phyloP scores from a whole-genome alignment of 257 asterid genomes.

The Penstemon newberryi region DNA sequence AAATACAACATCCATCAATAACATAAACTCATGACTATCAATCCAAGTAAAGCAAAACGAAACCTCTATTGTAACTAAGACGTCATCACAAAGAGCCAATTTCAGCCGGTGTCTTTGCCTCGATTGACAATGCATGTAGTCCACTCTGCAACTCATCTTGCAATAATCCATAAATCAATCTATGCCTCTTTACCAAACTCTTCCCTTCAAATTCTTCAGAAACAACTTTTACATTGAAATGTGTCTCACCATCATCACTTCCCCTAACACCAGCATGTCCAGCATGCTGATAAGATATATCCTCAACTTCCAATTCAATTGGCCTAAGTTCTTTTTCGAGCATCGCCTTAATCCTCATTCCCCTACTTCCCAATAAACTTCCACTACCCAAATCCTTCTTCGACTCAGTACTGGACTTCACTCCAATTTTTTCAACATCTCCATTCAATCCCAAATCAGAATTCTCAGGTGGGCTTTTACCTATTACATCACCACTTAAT shows the following conservation, averaged over 20 bases:
- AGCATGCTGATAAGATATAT: slow-evolving; percentile 83
- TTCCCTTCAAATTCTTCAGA: slow-evolving; percentile 77
- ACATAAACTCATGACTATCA: slow-evolving; percentile 5
- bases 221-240: slow-evolving; percentile 72
- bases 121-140: slow-evolving; percentile 73
- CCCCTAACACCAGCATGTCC: slow-evolving; percentile 78
- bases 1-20: slow-evolving; percentile 12
- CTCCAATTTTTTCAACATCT: slow-evolving; percentile 29
- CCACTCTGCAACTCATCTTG: slow-evolving; percentile 79
- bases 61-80: slow-evolving; percentile 30
- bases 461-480: slow-evolving; percentile 25
- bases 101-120: slow-evolving; percentile 78
- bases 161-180: slow-evolving; percentile 68
- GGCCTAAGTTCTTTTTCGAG: slow-evolving; percentile 60
- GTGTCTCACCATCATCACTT: slow-evolving; percentile 80
- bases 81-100: slow-evolving; percentile 32
- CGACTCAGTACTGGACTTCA: slow-evolving; percentile 12
- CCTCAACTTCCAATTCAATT: slow-evolving; percentile 58
- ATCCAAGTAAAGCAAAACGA: slow-evolving; percentile 21
- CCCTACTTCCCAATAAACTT: slow-evolving; percentile 52
- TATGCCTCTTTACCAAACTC: slow-evolving; percentile 93
- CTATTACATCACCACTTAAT: slow-evolving; percentile 8
- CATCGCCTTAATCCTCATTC: slow-evolving; percentile 58
- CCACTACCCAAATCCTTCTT: slow-evolving; percentile 29
- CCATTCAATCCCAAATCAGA: slow-evolving; percentile 28